phyloP scores from a whole-genome alignment of 371 early-diverging fungal genomes.

The Actinomortierella ambigua region DNA sequence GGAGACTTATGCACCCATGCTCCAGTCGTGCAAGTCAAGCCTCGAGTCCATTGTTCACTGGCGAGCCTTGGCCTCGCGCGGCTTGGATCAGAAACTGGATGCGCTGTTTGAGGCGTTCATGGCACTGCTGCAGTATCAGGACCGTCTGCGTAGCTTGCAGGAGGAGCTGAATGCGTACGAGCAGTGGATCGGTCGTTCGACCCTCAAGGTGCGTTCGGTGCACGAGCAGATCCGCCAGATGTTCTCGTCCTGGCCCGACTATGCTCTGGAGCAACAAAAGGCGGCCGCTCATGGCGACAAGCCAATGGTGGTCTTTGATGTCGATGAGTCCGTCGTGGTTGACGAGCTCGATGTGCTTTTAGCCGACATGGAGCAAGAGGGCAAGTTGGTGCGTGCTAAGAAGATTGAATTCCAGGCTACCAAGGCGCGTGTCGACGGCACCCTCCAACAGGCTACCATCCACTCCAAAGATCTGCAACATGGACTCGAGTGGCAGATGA shows the following conservation, averaged over 20 bases:
- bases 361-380: constrained; percentile 7
- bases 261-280: constrained; percentile 24
- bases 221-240: constrained; percentile 40
- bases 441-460: constrained; percentile 18
- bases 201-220: constrained; percentile 12
- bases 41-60: constrained; percentile 16
- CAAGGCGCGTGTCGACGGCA: constrained; percentile 8
- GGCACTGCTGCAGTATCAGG: constrained; percentile 23
- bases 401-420: constrained; percentile 14
- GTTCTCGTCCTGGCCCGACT: constrained; percentile 22
- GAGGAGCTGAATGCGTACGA: constrained; percentile 11
- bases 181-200: constrained; percentile 17
- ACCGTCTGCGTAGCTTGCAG: constrained; percentile 20
- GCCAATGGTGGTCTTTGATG: constrained; percentile 42
- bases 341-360: constrained; percentile 9
- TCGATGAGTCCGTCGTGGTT: constrained; percentile 39
- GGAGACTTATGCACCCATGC: constrained; percentile 10
- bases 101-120: constrained; percentile 25
- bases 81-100: constrained; percentile 12
- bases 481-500: constrained; percentile 21
- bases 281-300: constrained; percentile 4
- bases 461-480: constrained; percentile 26
- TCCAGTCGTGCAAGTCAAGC: constrained; percentile 2
- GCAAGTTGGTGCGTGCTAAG: constrained; percentile 15
- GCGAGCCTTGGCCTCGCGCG: constrained; percentile 4